Base-by-base conservation (phyloP, 1,284 basidiomycete genomes). In the Melampsora abietis-canadensis region DNA sequence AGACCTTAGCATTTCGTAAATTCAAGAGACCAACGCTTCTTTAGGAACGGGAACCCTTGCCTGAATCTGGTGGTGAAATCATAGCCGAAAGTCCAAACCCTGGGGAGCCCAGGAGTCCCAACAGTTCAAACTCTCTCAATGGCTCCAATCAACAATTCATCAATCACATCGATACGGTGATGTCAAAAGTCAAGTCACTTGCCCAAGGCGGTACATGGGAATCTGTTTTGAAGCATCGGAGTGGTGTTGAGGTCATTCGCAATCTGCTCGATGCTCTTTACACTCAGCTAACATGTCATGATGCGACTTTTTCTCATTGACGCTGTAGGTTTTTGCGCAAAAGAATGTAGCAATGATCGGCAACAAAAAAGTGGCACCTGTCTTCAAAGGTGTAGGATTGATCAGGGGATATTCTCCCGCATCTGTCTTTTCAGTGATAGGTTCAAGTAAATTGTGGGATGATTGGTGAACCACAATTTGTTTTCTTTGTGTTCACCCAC, bases 361-460 rank as follows among this genome's bases (percentile, higher is more conserved):
- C 30, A 66, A 66, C 34, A 30, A 19, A 17, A 74, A 74, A 54
- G 60, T 46, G 14, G 74, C 75, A 17, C 76, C 76, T 48, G 76
- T 76, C 30, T 76, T 76, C 74, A 77, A 78, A 68, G 77, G 77
- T 31, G 78, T 77, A 4, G 69, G 76, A 30, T 76, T 79, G 68
- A 78, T 80, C 60, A 68, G 68, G 37, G 79, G 79, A 12, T 79
- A 77, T 47, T 65, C 76, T 2, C 79, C 79, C 12, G 75, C 77
- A 7, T 78, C 76, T 7, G 79, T 80, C 2, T 80, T 80, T 63
- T 77, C 76, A 6, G 79, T 80, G 47, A 78, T 78, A 24, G 79
- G 79, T 0, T 73, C 77, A 2, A 72, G 78, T 37, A 78, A 79
- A 61, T 73, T 80, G 1, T 80, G 79, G 79, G 79, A 80, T 63